phyloP scores from a whole-genome alignment of 805 yeast species.

The Suhomyces xylopsoci region DNA sequence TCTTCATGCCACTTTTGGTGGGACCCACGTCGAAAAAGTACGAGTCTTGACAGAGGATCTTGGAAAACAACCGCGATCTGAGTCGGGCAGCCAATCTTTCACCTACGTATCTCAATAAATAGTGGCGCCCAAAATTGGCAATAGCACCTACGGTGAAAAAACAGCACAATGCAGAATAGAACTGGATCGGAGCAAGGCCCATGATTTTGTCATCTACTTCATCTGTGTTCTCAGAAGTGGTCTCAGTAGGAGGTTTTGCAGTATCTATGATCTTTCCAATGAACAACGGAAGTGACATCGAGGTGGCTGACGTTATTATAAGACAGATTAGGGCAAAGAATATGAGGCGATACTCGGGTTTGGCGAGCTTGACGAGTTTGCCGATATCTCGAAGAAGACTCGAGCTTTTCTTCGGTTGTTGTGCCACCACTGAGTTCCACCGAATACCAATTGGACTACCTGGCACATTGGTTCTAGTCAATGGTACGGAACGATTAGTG shows the following conservation, averaged over 20 bases:
- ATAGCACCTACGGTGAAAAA: slow-evolving; percentile 70
- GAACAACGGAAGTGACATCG: slow-evolving; percentile 77
- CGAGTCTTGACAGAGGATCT: slow-evolving; percentile 80
- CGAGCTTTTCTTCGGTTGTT: neutral
- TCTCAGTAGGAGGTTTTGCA: slow-evolving; percentile 36
- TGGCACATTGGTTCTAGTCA: neutral
- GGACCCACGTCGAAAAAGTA: slow-evolving; percentile 82
- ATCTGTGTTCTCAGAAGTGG: neutral
- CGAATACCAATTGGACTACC: neutral
- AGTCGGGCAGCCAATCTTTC: slow-evolving; percentile 84
- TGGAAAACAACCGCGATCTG: slow-evolving; percentile 71
- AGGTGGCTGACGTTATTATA: slow-evolving; percentile 67
- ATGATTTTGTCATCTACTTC: slow-evolving; percentile 20
- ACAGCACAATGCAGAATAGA: slow-evolving; percentile 58
- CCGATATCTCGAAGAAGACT: slow-evolving; percentile 14
- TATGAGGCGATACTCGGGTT: slow-evolving; percentile 11
- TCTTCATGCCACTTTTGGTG: slow-evolving; percentile 48
- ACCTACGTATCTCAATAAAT: slow-evolving; percentile 73
- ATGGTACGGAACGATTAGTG: neutral
- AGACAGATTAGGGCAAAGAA: slow-evolving; percentile 60
- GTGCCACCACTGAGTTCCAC: neutral
- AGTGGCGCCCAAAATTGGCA: slow-evolving; percentile 80
- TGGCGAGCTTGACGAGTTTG: slow-evolving; percentile 19
- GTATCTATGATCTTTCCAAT: slow-evolving; percentile 86
- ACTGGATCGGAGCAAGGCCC: slow-evolving; percentile 62